Percentiles rank a stretch among this genome's conserved stretches.
These are phyloP conservation scores for Isabelozyma pseudorhagii DNA, from an alignment of 805 yeast genomes.

Conservation along the genomic window DNA sequence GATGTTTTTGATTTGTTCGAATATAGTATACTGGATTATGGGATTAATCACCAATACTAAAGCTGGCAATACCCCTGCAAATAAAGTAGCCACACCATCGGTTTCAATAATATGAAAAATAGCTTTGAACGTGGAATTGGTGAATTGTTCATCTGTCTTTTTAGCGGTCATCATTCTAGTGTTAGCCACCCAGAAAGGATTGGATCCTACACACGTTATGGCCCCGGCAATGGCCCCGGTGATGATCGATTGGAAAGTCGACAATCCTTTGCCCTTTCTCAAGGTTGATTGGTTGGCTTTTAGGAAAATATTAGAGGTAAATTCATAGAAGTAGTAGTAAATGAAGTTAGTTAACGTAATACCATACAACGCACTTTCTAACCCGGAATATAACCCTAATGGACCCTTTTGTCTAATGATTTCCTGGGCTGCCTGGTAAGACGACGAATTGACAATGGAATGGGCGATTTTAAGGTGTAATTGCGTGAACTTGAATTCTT, in stretches of 20 bases:
- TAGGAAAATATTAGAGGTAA: conserved; percentile 49
- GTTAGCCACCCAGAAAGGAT: conserved; percentile 94
- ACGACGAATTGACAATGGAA: conserved; percentile 11
- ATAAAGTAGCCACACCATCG: conserved; percentile 71
- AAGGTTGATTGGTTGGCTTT: conserved; percentile 18
- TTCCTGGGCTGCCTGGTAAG: conserved; percentile 29
- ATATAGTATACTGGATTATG: conserved; percentile 85
- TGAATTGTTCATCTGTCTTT: conserved; percentile 17
- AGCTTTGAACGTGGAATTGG: conserved; percentile 49
- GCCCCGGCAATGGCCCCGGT: conserved; percentile 89
- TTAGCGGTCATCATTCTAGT: conserved; percentile 76
- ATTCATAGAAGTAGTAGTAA: conserved; percentile 88
- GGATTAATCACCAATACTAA: conserved; percentile 84
- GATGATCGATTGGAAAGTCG: conserved; percentile 64
- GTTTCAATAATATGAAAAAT: conserved; percentile 59
- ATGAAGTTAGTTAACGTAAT: conserved; percentile 82
- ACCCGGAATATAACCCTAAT: conserved; percentile 73
- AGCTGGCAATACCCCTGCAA: conserved; percentile 87
- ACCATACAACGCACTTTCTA: conserved; percentile 85
- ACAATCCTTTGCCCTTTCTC: conserved; percentile 37
- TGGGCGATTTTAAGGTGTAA: conserved; percentile 12
- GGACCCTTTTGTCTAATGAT: conserved; percentile 60
- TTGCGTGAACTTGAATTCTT: conserved; percentile 9
- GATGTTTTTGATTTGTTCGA: conserved; percentile 76
- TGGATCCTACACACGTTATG: conserved; percentile 74